Base-by-base conservation (phyloP, 352 stramenopile species). In the Aphanomyces stellatus region DNA sequence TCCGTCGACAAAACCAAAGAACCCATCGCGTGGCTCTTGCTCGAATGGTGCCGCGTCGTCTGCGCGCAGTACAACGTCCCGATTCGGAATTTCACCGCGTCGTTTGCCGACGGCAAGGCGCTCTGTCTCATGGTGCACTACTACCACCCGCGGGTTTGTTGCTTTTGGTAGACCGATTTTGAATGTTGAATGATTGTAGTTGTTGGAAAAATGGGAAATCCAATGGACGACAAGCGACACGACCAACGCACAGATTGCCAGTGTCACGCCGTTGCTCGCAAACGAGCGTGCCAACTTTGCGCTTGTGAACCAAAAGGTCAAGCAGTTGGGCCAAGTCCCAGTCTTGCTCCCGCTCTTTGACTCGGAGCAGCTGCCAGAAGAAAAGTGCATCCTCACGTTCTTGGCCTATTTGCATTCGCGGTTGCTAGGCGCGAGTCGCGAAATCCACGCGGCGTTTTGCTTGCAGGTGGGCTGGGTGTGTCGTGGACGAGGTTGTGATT, bases 41-140 rank as follows among this genome's bases (percentile, higher is more conserved):
- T 98, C 33, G 78, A 83, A 46, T 99, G 96, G 96, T 97, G 87
- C 53, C 84, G 95, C 56, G 81, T 84, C 2, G 89, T 98, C 1
- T 98, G 91, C 56, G 86, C 90, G 4, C 91, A 90, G 66, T 98
- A 98, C 61, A 77, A 81, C 41, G 55, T 98, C 4, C 62, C 65
- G 15, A 77, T 99, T 2, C 68, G 67, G 11, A 92, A 98, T 70
- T 98, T 98, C 62, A 96, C 93, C 1, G 74, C 70, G 0, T 98
- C 91, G 17, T 98, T 98, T 77, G 87, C 90, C 19, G 94, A 98
- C 55, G 96, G 95, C 6, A 89, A 83, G 28, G 92, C 78, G 13
- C 71, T 98, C 28, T 98, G 95, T 71, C 87, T 96, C 25, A 73
- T 99, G 24, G 71, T 99, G 30, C 93, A 98, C 71, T 98, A 97